A percentile compares a stretch with the other conserved stretches of the same genome.
These are phyloP conservation scores for Hirsutella rhossiliensis DNA, from an alignment of 2,329 filamentous ascomycete species.

Conservation along the genomic window DNA sequence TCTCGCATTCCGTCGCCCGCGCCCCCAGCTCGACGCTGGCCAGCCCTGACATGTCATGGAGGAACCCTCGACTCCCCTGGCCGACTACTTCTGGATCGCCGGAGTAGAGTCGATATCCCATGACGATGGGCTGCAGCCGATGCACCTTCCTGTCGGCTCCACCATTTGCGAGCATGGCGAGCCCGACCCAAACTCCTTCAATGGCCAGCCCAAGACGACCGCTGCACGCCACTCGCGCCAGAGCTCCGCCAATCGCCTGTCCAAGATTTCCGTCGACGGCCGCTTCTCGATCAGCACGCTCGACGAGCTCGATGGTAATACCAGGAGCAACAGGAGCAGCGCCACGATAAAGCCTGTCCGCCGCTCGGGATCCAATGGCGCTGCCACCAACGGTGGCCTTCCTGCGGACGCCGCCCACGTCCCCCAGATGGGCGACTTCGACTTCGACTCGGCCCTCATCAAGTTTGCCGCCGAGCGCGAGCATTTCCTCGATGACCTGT, in stretches of 20 bases:
- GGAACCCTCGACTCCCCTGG: slow-evolving; percentile 50
- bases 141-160: slow-evolving; percentile 31
- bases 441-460: slow-evolving; percentile 84
- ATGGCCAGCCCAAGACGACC: slow-evolving; percentile 11
- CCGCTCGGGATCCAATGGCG: slow-evolving; percentile 13
- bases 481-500: slow-evolving; percentile 83
- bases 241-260: slow-evolving; percentile 46
- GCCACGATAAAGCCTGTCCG: slow-evolving; percentile 45
- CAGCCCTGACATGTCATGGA: slow-evolving; percentile 41
- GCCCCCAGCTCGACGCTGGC: slow-evolving; percentile 8
- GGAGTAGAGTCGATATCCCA: slow-evolving; percentile 57
- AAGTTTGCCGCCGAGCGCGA: slow-evolving; percentile 96
- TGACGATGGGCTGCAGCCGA: slow-evolving; percentile 35
- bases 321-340: slow-evolving; percentile 53
- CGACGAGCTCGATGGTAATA: slow-evolving; percentile 46
- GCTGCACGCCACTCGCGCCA: slow-evolving; percentile 47
- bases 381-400: slow-evolving; percentile 14
- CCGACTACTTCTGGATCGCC: slow-evolving; percentile 68
- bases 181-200: slow-evolving; percentile 29
- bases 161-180: slow-evolving; percentile 54
- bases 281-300: slow-evolving; percentile 41
- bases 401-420: slow-evolving; percentile 5
- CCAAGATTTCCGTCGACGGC: slow-evolving; percentile 37
- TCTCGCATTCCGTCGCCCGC: not conserved
- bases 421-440: slow-evolving; percentile 52